Evolutionary conservation across 2,329 filamentous ascomycete genomes (phyloP).

Genomic region (Colletotrichum tanaceti): DNA sequence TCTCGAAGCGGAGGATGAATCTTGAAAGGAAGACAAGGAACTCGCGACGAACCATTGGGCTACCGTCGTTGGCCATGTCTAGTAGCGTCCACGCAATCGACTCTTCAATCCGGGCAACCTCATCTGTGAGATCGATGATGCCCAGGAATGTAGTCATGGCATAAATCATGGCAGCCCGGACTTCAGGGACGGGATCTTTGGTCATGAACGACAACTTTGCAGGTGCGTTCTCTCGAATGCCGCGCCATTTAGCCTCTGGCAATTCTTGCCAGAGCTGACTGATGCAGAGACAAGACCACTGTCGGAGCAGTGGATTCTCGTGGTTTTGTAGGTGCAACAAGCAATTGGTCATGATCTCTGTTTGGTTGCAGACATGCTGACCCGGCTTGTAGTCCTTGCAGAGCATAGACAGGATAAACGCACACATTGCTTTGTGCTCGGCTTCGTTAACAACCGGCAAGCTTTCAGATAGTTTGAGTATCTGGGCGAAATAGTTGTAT

Average conservation of each 20-base stretch:
- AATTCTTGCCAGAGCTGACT: conserved; percentile 95
- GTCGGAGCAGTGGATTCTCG: conserved; percentile 87
- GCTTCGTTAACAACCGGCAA: conserved; percentile 84
- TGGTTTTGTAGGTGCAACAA: conserved; percentile 84
- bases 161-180: conserved; percentile 91
- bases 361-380: conserved; percentile 89
- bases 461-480: conserved; percentile 84
- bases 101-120: conserved; percentile 91
- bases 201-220: conserved; percentile 82
- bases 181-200: conserved; percentile 89
- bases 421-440: conserved; percentile 99
- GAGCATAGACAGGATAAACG: conserved; percentile 96
- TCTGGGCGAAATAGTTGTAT: conserved; percentile 95
- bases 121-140: conserved; percentile 90
- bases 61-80: conserved; percentile 93
- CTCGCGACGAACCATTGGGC: conserved; percentile 93
- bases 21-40: conserved; percentile 92
- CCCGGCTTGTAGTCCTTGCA: conserved; percentile 95
- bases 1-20: conserved; percentile 90
- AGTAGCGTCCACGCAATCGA: conserved; percentile 88
- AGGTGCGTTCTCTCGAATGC: conserved; percentile 89
- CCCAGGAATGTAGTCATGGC: conserved; percentile 94
- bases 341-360: conserved; percentile 90
- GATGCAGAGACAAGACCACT: conserved; percentile 96
- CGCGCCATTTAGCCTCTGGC: conserved; percentile 93